Percentiles rank a stretch among this genome's conserved stretches.
Evolutionary conservation across 768 basidiomycete genomes (phyloP).

Genomic region (Psilocybe subaeruginosa): DNA sequence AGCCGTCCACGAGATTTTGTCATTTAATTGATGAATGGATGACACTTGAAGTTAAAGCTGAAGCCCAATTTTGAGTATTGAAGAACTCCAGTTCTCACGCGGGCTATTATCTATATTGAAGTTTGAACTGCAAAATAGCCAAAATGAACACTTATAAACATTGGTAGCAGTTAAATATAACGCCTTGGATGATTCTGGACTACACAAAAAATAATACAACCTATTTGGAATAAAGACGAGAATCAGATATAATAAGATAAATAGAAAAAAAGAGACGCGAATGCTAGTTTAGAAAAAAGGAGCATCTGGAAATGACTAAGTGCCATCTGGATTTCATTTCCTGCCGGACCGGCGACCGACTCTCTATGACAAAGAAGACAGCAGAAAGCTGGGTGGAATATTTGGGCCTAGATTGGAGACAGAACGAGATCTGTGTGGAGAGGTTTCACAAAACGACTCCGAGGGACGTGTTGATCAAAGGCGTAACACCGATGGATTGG

Average conservation of each 20-base stretch:
- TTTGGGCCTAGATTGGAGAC: not conserved
- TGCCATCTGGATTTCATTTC: conserved; percentile 5
- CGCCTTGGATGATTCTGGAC: conserved; percentile 12
- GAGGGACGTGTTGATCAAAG: not conserved
- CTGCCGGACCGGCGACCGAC: conserved; percentile 3
- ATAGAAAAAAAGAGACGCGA: conserved; percentile 13
- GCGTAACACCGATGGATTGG: not conserved
- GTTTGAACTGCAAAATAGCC: too few relatives aligned
- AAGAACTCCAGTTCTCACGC: not conserved
- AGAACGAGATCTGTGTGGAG: conserved; percentile 1
- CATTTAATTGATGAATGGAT: not conserved
- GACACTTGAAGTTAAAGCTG: not conserved
- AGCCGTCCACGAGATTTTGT: conserved; percentile 5
- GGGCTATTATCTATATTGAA: not conserved
- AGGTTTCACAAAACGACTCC: not conserved
- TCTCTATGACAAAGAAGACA: not conserved
- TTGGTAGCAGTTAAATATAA: not conserved
- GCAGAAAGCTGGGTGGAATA: not conserved
- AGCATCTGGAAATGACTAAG: not conserved
- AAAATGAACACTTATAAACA: not conserved
- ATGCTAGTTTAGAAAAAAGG: conserved; percentile 8
- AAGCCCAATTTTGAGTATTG: not conserved
- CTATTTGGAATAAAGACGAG: conserved; percentile 20
- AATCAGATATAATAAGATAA: conserved; percentile 23
- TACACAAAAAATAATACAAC: conserved; percentile 26